A percentile compares a stretch with the other conserved stretches of the same genome.
Evolutionary conservation across 257 asterid genomes (phyloP).

Genomic region (Scutellaria baicalensis): DNA sequence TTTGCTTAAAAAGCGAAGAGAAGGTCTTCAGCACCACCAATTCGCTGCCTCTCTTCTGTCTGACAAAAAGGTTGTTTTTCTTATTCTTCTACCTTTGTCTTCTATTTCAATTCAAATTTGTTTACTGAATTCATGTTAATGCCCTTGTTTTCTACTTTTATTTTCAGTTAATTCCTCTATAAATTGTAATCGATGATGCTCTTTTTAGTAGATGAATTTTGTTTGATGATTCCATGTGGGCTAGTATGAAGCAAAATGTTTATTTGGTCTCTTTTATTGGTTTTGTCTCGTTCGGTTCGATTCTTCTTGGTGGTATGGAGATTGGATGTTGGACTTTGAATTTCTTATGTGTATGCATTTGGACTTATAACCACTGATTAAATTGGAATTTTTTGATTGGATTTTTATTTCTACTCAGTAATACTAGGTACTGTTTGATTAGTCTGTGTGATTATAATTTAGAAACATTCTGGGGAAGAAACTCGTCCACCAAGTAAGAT

Average conservation of each 20-base stretch:
- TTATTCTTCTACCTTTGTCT: not conserved
- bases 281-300: not conserved
- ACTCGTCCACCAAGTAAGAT: not conserved
- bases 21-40: slow-evolving; percentile 62
- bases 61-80: slow-evolving; percentile 54
- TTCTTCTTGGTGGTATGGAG: not conserved
- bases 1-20: slow-evolving; percentile 84
- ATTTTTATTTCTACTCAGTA: not conserved
- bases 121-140: no score
- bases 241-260: not conserved
- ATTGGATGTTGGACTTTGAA: not conserved
- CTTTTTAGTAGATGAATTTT: not conserved
- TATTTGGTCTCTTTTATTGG: not conserved
- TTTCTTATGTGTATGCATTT: not conserved
- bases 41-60: slow-evolving; percentile 43
- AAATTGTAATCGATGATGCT: no score
- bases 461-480: not conserved
- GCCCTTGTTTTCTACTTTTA: no score
- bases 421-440: not conserved
- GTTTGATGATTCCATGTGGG: not conserved
- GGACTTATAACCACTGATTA: not conserved
- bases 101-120: not conserved
- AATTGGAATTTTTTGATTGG: not conserved
- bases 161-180: no score
- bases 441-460: not conserved